These are phyloP conservation scores for Elsinoe australis DNA, from an alignment of 2,329 filamentous ascomycete genomes.

Conservation along the genomic window DNA sequence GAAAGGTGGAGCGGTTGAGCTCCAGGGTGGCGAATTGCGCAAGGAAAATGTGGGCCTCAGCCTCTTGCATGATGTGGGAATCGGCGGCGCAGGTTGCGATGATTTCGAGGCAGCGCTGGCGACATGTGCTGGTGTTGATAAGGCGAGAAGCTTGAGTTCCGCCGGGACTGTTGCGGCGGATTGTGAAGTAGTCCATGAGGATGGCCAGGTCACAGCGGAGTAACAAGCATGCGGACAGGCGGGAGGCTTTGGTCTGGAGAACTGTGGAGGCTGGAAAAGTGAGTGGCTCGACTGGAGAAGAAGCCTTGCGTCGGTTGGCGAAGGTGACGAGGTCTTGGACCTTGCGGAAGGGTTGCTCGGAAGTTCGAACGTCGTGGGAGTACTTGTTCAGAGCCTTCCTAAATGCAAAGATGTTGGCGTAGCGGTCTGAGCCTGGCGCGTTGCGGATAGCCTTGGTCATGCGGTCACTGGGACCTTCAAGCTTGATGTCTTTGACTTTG, in stretches of 20 bases:
- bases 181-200: slow-evolving; percentile 38
- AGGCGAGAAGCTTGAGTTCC: slow-evolving; percentile 15
- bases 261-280: slow-evolving; percentile 27
- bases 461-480: not conserved
- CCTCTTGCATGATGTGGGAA: slow-evolving; percentile 37
- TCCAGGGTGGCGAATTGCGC: slow-evolving; percentile 44
- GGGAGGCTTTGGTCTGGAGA: slow-evolving; percentile 26
- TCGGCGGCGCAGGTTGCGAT: slow-evolving; percentile 32
- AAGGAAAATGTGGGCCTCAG: slow-evolving; percentile 46
- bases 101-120: slow-evolving; percentile 36
- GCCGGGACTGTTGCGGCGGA: slow-evolving; percentile 19
- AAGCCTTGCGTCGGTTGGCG: slow-evolving; percentile 29
- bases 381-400: slow-evolving; percentile 24
- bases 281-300: not conserved
- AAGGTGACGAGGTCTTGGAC: slow-evolving; percentile 42
- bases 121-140: slow-evolving; percentile 31
- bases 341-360: slow-evolving; percentile 46
- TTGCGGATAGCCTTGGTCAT: not conserved
- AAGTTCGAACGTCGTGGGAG: slow-evolving; percentile 30
- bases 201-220: slow-evolving; percentile 45
- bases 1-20: slow-evolving; percentile 9
- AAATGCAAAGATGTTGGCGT: slow-evolving; percentile 18
- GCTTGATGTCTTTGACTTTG: not conserved
- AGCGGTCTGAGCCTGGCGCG: slow-evolving; percentile 15
- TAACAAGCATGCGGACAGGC: slow-evolving; percentile 41